phyloP scores from a whole-genome alignment of 768 basidiomycete species.

The Russula vinacea region DNA sequence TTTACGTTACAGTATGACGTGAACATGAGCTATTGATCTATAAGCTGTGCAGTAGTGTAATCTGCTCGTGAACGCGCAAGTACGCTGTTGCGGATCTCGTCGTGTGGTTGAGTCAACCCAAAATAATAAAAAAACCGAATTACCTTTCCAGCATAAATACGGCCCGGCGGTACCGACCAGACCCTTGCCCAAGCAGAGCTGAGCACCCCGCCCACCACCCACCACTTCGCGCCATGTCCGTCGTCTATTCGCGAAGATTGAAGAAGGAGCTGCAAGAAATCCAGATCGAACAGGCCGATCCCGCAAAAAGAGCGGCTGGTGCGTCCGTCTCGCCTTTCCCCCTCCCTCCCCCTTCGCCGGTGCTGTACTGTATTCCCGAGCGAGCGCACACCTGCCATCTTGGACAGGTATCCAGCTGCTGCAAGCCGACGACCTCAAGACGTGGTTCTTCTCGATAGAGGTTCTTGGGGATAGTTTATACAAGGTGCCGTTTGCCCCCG shows the following conservation, averaged over 20 bases:
- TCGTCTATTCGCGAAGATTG: slow-evolving; percentile 28
- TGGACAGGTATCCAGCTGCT: slow-evolving; percentile 65
- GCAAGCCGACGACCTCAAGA: slow-evolving; percentile 71
- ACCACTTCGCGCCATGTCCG: slow-evolving; percentile 18
- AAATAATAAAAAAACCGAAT: neutral
- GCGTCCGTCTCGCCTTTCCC: neutral
- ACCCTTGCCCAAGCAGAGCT: slow-evolving; percentile 14
- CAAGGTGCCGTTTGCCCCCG: slow-evolving; percentile 43
- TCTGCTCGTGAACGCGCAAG: neutral
- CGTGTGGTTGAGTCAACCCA: neutral
- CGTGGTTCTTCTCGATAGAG: slow-evolving; percentile 76
- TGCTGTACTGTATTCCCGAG: neutral
- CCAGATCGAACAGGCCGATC: slow-evolving; percentile 28
- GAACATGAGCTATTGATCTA: neutral
- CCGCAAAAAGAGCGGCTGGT: slow-evolving; percentile 26
- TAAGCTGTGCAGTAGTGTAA: no score
- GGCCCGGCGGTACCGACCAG: neutral
- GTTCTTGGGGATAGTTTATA: slow-evolving; percentile 83
- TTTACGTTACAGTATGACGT: neutral
- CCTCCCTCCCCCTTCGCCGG: no score
- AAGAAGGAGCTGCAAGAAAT: slow-evolving; percentile 32
- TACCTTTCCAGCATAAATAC: neutral
- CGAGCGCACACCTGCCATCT: neutral
- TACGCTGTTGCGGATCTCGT: neutral
- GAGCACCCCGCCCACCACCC: slow-evolving; percentile 3